Evolutionary conservation across 1,139 yeast genomes (phyloP).

Genomic region (Pichia sp.): DNA sequence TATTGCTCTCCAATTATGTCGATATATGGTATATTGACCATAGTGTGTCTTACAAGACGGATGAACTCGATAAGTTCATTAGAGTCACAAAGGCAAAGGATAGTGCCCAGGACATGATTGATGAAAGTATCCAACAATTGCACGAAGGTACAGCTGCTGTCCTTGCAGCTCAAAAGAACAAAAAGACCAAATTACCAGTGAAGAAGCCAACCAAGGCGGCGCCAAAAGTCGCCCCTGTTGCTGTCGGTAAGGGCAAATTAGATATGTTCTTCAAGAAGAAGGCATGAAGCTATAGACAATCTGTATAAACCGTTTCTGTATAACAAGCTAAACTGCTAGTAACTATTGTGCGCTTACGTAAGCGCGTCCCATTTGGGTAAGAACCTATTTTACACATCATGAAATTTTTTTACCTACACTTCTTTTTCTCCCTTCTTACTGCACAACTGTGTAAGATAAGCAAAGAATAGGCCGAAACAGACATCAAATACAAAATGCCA

Average conservation of each 20-base stretch:
- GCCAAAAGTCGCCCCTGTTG: slow-evolving; percentile 39
- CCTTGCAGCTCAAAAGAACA: slow-evolving; percentile 15
- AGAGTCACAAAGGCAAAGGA: neutral
- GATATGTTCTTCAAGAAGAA: slow-evolving; percentile 50
- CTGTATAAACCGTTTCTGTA: neutral
- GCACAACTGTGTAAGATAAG: no score
- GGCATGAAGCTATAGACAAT: neutral
- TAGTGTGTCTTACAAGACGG: slow-evolving; percentile 1
- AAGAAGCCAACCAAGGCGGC: slow-evolving; percentile 1
- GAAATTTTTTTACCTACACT: slow-evolving; percentile 5
- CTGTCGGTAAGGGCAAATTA: slow-evolving; percentile 58
- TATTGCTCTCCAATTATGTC: slow-evolving; percentile 27
- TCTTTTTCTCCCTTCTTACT: neutral
- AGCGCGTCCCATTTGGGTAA: slow-evolving; percentile 4
- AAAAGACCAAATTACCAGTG: slow-evolving; percentile 19
- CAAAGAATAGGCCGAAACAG: no score
- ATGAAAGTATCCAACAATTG: slow-evolving; percentile 9
- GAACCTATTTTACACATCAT: slow-evolving; percentile 2
- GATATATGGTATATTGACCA: slow-evolving; percentile 21
- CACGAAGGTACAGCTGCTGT: slow-evolving; percentile 11
- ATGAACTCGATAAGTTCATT: neutral
- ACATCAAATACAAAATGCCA: slow-evolving; percentile 8
- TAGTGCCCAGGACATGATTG: slow-evolving; percentile 6
- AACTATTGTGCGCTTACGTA: neutral
- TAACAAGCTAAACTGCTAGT: no score